Evolutionary conservation across 768 basidiomycete species (phyloP), one percentile per base, ranked within the genome.

Genomic region (Trametes meyenii): DNA sequence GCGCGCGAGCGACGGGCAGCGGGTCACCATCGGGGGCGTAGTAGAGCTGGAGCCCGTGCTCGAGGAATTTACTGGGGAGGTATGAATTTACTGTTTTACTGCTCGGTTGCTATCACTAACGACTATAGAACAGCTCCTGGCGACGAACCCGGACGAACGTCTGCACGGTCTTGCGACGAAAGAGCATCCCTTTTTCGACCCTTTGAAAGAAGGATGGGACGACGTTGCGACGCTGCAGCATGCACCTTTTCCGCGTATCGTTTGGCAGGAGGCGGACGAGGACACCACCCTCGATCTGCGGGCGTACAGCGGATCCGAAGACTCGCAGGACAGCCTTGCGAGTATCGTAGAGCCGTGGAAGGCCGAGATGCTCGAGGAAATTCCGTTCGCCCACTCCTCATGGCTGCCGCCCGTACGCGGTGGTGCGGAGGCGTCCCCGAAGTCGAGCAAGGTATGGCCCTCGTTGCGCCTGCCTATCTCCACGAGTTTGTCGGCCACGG

Each of bases 271-370:
- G 11, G 23, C 48, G 0, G 61, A 66, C 24, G 38, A 52, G 13
- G 65, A 66, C 21, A 58, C 56, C 1, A 23, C 43, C 11, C 57
- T 66, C 5, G 61, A 66, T 39, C 26, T 62, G 17, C 63, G 59
- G 23, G 43, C 55, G 40, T 64, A 64, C 39, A 51, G 58, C n/a
- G 58, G 49, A 2, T 38, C 56, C 23, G 53, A 39, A 17, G 55
- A 64, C 44, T 44, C 52, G 35, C 55, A 52, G 40, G 59, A 60
- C 21, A 57, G 59, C 44, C 42, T 43, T 8, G 52, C 39, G 54
- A 61, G 39, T 19, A 23, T 5, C 11, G 36, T 39, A n/a, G 38
- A 42, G 14, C n/a, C 7, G 19, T 66, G 52, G 49, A 26, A 36
- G 43, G 61, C 45, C 14, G 54, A 38, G n/a, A 17, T 40, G 29